phyloP scores from a whole-genome alignment of 1,284 basidiomycete genomes.

The Earliella scabrosa region DNA sequence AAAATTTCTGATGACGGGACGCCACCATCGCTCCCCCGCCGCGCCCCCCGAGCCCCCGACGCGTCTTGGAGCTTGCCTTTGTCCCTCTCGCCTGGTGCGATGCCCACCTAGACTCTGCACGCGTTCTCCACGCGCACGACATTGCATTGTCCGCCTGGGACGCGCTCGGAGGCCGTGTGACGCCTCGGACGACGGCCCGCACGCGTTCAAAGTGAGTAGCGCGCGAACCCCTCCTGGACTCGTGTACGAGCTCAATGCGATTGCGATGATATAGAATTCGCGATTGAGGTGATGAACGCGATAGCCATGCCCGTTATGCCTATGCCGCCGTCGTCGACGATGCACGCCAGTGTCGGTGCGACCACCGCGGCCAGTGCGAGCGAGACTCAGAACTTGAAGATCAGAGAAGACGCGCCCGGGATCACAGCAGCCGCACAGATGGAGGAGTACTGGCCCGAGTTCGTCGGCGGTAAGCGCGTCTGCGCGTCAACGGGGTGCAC shows the following conservation, averaged over 20 bases:
- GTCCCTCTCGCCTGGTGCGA: too few relatives aligned
- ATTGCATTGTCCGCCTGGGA: not conserved
- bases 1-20: too few relatives aligned
- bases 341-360: not conserved
- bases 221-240: too few relatives aligned
- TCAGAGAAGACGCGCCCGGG: not conserved
- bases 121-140: not conserved
- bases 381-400: too few relatives aligned
- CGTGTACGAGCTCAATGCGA: too few relatives aligned
- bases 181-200: not conserved
- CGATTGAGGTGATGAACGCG: not conserved
- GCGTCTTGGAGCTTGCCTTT: too few relatives aligned
- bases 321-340: not conserved
- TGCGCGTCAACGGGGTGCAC: conserved; percentile 9
- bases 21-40: too few relatives aligned
- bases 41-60: too few relatives aligned
- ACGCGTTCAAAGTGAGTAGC: not conserved
- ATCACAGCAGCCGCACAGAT: too few relatives aligned
- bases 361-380: not conserved
- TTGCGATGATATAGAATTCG: not conserved
- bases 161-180: not conserved
- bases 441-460: not conserved
- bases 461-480: not conserved
- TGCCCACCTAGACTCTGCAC: not conserved
- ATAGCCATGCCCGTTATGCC: not conserved